Conservation (phyloP, 2,329 filamentous ascomycete species). For the Pseudonectria foliicola region DNA sequence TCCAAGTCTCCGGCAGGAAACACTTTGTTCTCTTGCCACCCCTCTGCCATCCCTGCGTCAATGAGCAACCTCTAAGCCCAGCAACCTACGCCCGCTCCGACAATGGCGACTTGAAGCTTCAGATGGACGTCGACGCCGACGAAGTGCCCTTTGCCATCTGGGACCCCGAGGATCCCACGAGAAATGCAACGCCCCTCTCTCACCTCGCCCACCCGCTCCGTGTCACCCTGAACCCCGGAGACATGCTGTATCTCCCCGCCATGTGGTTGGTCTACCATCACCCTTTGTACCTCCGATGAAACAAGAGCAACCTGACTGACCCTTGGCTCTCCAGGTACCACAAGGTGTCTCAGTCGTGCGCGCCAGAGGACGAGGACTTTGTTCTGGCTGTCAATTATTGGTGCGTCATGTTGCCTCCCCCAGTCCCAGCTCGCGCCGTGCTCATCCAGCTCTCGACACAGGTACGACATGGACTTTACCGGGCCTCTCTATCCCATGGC, state of each 20-base stretch:
- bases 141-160: conserved; percentile 62
- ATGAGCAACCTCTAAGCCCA: conserved; percentile 50
- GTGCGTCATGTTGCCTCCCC: conserved; percentile 33
- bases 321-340: conserved; percentile 50
- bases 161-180: conserved; percentile 58
- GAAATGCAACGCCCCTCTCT: conserved; percentile 51
- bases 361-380: conserved; percentile 61
- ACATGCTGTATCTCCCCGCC: conserved; percentile 76
- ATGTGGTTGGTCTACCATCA: conserved; percentile 55
- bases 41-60: conserved; percentile 60
- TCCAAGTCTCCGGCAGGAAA: conserved; percentile 66
- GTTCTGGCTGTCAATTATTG: conserved; percentile 80
- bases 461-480: conserved; percentile 74
- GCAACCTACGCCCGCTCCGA: conserved; percentile 50
- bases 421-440: neutral
- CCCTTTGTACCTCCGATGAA: neutral
- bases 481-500: conserved; percentile 59
- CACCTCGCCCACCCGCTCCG: conserved; percentile 50
- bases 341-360: conserved; percentile 67
- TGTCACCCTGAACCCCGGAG: conserved; percentile 64
- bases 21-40: conserved; percentile 71
- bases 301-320: neutral
- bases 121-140: conserved; percentile 27
- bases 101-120: conserved; percentile 20
- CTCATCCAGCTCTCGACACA: conserved; percentile 22